Conservation (phyloP, 2,329 filamentous ascomycete genomes). For the Parastagonospora avenae region DNA sequence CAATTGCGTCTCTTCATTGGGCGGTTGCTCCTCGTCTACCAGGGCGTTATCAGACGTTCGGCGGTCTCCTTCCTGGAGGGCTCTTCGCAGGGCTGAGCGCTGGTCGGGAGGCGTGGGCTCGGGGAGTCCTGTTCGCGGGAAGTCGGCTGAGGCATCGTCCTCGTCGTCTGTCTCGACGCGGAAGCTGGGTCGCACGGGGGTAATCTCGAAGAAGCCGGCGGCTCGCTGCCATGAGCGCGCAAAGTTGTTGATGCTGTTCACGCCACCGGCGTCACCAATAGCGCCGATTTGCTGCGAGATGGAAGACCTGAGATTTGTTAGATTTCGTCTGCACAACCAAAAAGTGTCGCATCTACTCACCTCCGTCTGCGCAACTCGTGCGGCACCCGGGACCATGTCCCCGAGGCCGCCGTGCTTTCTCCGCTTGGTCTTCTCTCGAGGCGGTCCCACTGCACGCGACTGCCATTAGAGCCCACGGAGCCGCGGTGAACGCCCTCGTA, state of each 20-base stretch:
- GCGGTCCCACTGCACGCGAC: constrained; percentile 47
- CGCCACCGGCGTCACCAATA: constrained; percentile 76
- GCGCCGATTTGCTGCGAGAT: constrained; percentile 57
- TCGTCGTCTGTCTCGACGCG: constrained; percentile 53
- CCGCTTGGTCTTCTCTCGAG: constrained; percentile 37
- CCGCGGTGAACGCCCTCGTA: constrained; percentile 51
- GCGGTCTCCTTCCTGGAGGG: constrained; percentile 44
- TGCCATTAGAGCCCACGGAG: constrained; percentile 48
- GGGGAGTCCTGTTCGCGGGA: constrained; percentile 36
- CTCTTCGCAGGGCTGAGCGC: constrained; percentile 50
- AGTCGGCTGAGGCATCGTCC: constrained; percentile 39
- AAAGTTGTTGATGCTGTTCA: constrained; percentile 94
- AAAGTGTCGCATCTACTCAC: constrained; percentile 22
- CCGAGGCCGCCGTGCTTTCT: constrained; percentile 36
- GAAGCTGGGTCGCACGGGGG: constrained; percentile 78
- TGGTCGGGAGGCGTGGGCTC: constrained; percentile 40
- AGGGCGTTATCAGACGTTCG: constrained; percentile 47
- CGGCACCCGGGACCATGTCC: constrained; percentile 24
- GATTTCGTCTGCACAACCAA: background rate
- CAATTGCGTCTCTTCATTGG: constrained; percentile 37
- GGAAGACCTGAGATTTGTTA: constrained; percentile 46
- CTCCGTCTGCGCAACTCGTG: constrained; percentile 46
- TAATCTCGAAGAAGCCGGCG: constrained; percentile 84
- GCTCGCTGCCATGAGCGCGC: constrained; percentile 91
- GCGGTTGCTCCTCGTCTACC: constrained; percentile 40